Evolutionary conservation across 2,329 filamentous ascomycete genomes (phyloP), one percentile per base, ranked within the genome.

Genomic region (Dactylonectria macrodidyma): DNA sequence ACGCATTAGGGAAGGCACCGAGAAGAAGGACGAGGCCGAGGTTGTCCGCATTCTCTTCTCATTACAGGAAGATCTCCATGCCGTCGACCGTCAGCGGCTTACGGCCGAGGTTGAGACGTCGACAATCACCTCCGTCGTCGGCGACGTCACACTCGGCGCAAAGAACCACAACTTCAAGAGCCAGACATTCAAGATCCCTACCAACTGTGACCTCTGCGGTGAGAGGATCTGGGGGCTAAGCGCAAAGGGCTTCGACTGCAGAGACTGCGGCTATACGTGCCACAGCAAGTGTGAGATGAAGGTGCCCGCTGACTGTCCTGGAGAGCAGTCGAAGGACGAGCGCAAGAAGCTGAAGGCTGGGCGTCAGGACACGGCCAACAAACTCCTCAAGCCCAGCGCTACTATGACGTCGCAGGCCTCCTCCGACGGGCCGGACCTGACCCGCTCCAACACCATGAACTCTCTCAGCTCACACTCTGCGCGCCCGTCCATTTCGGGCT

Each of bases 241-340:
- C 34, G 95, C 96, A 44, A 99, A 99, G 82, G 96, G 96, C 0
- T 97, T 97, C 78, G 95, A 97, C 79, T 99, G 96, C 78, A 90
- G 93, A 74, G 95, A 98, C 80, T 99, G 96, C 77, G 96, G 97
- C 38, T 99, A 98, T 82, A 98, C 95, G 2, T 99, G 96, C 78
- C 96, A 99, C 82, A 97, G 92, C 85, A 99, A 99, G 83, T 99
- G 96, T 80, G 94, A 99, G 84, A 96, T 99, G 92, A 99, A 98
- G 82, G 96, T 98, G 0, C 95, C 96, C 0, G 93, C 96, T 8
- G 94, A 97, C 78, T 99, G 96, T 78, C 96, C 96, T 0, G 96
- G 96, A 57, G 96, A 98, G 78, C 90, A 96, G 78, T 92, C 87
- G 70, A 99, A 98, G 81, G 96, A 98, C 70, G 95, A 97, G 76